Percentiles rank a stretch among this genome's conserved stretches.
phyloP scores from a whole-genome alignment of 768 basidiomycete genomes.

The Tulasnella sp. region DNA sequence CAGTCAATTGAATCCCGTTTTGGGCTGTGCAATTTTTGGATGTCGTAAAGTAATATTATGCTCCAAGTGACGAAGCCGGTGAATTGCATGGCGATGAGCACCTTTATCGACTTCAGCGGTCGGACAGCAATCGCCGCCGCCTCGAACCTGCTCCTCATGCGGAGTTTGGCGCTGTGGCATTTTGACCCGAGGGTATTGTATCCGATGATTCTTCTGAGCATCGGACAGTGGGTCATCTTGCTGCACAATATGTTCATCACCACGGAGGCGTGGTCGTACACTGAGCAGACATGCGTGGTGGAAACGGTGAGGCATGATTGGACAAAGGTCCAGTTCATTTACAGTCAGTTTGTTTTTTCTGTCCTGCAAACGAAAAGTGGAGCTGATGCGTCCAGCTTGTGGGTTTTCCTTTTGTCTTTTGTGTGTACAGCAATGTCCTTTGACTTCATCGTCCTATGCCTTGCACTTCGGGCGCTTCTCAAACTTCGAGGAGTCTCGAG shows the following conservation, averaged over 20 bases:
- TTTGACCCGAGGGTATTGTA: slow-evolving; percentile 42
- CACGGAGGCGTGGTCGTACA: too few species aligned
- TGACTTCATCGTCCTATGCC: slow-evolving; percentile 48
- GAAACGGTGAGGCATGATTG: too few species aligned
- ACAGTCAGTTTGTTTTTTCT: slow-evolving; percentile 28
- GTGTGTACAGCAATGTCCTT: slow-evolving; percentile 44
- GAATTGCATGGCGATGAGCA: slow-evolving; percentile 38
- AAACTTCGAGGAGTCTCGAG: slow-evolving; percentile 37
- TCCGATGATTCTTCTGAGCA: slow-evolving; percentile 39
- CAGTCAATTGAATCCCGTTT: too few species aligned
- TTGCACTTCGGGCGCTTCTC: slow-evolving; percentile 54
- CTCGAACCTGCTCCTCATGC: slow-evolving; percentile 15
- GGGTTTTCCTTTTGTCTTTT: too few species aligned
- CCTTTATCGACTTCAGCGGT: slow-evolving; percentile 32
- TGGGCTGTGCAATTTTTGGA: too few species aligned
- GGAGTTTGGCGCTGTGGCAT: slow-evolving; percentile 54
- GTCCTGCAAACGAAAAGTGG: not conserved
- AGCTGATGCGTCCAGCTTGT: not conserved
- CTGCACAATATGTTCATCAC: too few species aligned
- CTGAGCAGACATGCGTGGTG: too few species aligned
- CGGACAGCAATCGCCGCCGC: slow-evolving; percentile 17
- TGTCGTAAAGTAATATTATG: not conserved
- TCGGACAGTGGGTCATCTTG: slow-evolving; percentile 33
- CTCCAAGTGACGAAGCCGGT: slow-evolving; percentile 6
- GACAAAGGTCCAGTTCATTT: slow-evolving; percentile 31